Evolutionary conservation across 2,329 filamentous ascomycete genomes (phyloP).

Genomic region (Trichoderma arundinaceum): DNA sequence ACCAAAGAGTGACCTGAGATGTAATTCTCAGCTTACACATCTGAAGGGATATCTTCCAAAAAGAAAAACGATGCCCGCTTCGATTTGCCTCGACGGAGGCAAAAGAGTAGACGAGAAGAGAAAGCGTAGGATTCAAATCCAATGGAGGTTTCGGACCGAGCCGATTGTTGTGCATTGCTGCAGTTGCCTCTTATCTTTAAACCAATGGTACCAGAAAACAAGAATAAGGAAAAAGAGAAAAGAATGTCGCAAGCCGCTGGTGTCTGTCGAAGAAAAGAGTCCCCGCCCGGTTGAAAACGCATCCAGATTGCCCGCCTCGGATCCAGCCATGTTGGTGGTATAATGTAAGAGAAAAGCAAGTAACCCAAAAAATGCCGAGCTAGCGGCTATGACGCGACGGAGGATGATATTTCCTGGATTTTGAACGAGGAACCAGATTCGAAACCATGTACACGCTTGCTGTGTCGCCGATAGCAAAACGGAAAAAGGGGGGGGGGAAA

Average conservation of each 20-base stretch:
- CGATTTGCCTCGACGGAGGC: slow-evolving; percentile 41
- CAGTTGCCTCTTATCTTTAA: slow-evolving; percentile 63
- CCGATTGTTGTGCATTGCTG: slow-evolving; percentile 67
- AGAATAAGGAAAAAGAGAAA: slow-evolving; percentile 39
- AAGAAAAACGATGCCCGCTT: slow-evolving; percentile 38
- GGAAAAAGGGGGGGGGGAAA: slow-evolving; percentile 37
- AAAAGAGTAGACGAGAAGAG: slow-evolving; percentile 40
- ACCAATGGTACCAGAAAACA: slow-evolving; percentile 39
- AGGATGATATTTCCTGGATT: slow-evolving; percentile 46
- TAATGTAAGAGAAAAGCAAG: slow-evolving; percentile 46
- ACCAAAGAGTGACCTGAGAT: slow-evolving; percentile 46
- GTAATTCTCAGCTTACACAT: slow-evolving; percentile 19
- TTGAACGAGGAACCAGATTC: slow-evolving; percentile 41
- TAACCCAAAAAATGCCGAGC: slow-evolving; percentile 53
- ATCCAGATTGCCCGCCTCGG: slow-evolving; percentile 57
- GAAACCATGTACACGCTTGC: slow-evolving; percentile 49
- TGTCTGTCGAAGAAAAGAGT: slow-evolving; percentile 45
- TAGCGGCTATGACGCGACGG: slow-evolving; percentile 52
- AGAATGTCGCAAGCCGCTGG: slow-evolving; percentile 52
- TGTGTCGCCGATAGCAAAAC: slow-evolving; percentile 50
- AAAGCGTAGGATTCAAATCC: slow-evolving; percentile 48
- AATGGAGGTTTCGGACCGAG: slow-evolving; percentile 52
- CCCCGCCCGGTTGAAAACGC: slow-evolving; percentile 60
- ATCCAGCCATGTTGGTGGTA: slow-evolving; percentile 61
- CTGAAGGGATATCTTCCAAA: slow-evolving; percentile 37